These are phyloP conservation scores for Russula earlei DNA, from an alignment of 768 basidiomycete species.

Conservation along the genomic window DNA sequence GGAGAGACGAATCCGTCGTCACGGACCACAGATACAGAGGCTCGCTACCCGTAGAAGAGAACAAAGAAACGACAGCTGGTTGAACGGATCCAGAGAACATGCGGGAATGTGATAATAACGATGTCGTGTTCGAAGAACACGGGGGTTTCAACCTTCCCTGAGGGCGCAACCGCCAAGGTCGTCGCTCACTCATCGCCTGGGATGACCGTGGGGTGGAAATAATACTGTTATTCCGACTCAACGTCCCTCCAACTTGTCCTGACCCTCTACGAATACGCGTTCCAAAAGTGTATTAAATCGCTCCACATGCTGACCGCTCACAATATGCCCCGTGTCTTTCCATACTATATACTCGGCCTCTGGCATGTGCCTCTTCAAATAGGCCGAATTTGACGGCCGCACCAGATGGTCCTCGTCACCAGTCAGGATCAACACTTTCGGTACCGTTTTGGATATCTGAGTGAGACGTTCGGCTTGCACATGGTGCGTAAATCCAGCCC, in stretches of 20 bases:
- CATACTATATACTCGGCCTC: constrained; percentile 47
- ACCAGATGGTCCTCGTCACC: constrained; percentile 61
- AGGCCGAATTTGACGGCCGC: constrained; percentile 37
- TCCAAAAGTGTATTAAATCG: constrained; percentile 51
- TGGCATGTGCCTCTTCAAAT: constrained; percentile 48
- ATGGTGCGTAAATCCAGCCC: constrained; percentile 53
- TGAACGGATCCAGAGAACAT: constrained; percentile 57
- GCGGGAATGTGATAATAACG: too few relatives aligned
- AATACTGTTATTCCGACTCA: too few relatives aligned
- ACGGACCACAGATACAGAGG: constrained; percentile 48
- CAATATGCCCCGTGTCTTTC: constrained; percentile 54
- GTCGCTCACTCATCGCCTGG: too few relatives aligned
- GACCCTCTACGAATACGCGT: constrained; percentile 35
- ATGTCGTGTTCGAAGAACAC: too few relatives aligned
- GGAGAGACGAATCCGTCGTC: constrained; percentile 39
- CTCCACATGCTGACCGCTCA: constrained; percentile 39
- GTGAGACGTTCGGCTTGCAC: constrained; percentile 31
- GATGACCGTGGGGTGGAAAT: too few relatives aligned
- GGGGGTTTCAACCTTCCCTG: too few relatives aligned
- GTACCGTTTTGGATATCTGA: constrained; percentile 39
- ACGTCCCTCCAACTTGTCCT: neutral
- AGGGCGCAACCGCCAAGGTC: too few relatives aligned
- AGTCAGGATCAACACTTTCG: constrained; percentile 59
- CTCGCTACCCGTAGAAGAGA: constrained; percentile 62
- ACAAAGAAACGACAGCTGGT: constrained; percentile 55